Percentiles rank a stretch among this genome's conserved stretches.
Conservation (phyloP, 176 grass and related monocot species). For the Oryza punctata region DNA sequence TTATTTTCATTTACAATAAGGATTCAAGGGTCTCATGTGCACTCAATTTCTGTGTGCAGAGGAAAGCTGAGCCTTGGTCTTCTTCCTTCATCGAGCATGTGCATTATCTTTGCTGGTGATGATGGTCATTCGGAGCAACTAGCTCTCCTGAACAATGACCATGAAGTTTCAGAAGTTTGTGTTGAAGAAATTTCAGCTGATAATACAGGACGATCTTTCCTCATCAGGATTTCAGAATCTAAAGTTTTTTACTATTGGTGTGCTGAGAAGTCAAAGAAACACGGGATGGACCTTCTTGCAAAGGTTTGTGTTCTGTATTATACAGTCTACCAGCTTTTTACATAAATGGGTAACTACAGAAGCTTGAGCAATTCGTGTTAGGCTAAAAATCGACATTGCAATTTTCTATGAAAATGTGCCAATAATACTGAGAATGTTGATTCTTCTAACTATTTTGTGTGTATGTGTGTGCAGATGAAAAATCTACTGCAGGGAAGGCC, state of each 20-base stretch:
- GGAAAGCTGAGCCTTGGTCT: conserved; percentile 75
- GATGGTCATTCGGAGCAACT: conserved; percentile 67
- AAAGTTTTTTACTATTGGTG: conserved; percentile 89
- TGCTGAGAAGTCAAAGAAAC: conserved; percentile 77
- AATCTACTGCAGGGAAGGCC: conserved; percentile 72
- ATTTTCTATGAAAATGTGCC: neutral
- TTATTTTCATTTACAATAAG: neutral
- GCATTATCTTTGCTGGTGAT: conserved; percentile 71
- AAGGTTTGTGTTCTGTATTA: conserved; percentile 56
- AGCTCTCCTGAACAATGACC: conserved; percentile 49
- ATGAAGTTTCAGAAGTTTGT: conserved; percentile 43
- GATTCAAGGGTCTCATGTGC: conserved; percentile 35
- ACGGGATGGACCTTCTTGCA: conserved; percentile 70
- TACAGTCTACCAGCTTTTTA: neutral
- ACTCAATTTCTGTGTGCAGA: conserved; percentile 51
- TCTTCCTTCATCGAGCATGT: conserved; percentile 70
- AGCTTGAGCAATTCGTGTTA: conserved; percentile 9
- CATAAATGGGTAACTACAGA: conserved; percentile 7
- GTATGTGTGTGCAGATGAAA: conserved; percentile 69
- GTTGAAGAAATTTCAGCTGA: conserved; percentile 89
- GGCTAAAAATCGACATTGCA: neutral
- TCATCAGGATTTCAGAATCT: conserved; percentile 60
- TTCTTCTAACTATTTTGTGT: conserved; percentile 2
- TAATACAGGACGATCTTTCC: conserved; percentile 76
- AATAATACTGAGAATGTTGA: conserved; percentile 3